Conservation (phyloP, 768 basidiomycete genomes). For the Naganishia vaughanmartiniae region DNA sequence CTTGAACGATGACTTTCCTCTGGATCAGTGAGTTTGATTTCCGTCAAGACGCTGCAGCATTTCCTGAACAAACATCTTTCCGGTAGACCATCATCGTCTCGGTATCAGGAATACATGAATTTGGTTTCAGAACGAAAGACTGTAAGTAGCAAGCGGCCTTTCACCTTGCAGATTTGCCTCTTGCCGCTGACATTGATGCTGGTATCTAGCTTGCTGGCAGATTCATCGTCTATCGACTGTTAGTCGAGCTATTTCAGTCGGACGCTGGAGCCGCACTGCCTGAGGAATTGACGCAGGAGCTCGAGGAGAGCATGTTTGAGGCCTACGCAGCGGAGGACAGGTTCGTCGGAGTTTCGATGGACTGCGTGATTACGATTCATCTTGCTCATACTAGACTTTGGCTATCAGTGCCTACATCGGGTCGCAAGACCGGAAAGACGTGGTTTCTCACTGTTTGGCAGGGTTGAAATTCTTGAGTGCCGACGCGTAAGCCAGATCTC, state of each 20-base stretch:
- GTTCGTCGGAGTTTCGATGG: background rate
- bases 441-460: constrained; percentile 8
- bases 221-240: constrained; percentile 29
- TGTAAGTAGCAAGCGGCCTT: constrained; percentile 11
- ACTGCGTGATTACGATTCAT: background rate
- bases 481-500: background rate
- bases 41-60: background rate
- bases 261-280: constrained; percentile 8
- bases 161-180: background rate
- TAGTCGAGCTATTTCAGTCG: constrained; percentile 23
- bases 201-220: constrained; percentile 6
- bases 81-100: constrained; percentile 15
- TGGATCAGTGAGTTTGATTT: constrained; percentile 4
- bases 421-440: constrained; percentile 18
- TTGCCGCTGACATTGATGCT: background rate
- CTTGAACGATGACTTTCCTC: background rate
- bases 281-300: background rate
- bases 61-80: background rate
- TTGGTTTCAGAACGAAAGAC: constrained; percentile 22
- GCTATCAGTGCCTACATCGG: background rate
- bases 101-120: constrained; percentile 4
- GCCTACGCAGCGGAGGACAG: constrained; percentile 23
- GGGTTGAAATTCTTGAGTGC: background rate
- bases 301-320: constrained; percentile 31
- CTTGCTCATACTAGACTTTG: background rate